Evolutionary conservation across 345 rosid genomes (phyloP).

Genomic region (Chamaenerion angustifolium): DNA sequence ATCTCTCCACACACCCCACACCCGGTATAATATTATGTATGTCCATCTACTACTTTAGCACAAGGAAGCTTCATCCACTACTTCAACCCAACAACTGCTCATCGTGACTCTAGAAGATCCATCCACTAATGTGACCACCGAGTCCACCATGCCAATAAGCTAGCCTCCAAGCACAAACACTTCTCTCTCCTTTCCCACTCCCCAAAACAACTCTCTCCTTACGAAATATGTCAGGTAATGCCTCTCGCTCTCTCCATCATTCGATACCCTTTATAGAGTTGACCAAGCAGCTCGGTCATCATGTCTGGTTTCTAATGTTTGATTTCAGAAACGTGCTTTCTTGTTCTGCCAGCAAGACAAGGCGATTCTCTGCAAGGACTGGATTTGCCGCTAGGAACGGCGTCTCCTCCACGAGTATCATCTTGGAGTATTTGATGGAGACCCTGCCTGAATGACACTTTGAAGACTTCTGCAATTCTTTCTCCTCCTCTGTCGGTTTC

Average conservation of each 20-base stretch:
- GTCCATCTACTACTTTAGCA: too few relatives aligned
- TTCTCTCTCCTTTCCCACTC: conserved; percentile 69
- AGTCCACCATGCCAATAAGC: conserved; percentile 92
- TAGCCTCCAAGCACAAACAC: conserved; percentile 81
- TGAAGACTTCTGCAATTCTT: neutral
- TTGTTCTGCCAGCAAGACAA: conserved; percentile 92
- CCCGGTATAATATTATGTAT: too few relatives aligned
- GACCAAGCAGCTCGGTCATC: neutral
- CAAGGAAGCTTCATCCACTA: too few relatives aligned
- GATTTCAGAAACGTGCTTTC: conserved; percentile 41
- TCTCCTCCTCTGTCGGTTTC: neutral
- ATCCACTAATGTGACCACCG: conserved; percentile 86
- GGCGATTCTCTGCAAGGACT: conserved; percentile 74
- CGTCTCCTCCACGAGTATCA: neutral
- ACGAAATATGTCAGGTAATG: conserved; percentile 79
- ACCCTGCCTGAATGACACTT: conserved; percentile 1
- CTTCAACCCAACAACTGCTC: too few relatives aligned
- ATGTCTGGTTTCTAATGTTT: neutral
- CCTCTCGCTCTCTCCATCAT: neutral
- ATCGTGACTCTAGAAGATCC: too few relatives aligned
- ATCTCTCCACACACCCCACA: too few relatives aligned
- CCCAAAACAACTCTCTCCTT: conserved; percentile 35
- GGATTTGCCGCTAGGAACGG: neutral
- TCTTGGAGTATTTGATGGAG: neutral
- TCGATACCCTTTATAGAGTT: too few relatives aligned